Percentiles rank a stretch among this genome's conserved stretches.
Conservation (phyloP, 2,329 filamentous ascomycete species). For the Aspergillus costaricaensis region DNA sequence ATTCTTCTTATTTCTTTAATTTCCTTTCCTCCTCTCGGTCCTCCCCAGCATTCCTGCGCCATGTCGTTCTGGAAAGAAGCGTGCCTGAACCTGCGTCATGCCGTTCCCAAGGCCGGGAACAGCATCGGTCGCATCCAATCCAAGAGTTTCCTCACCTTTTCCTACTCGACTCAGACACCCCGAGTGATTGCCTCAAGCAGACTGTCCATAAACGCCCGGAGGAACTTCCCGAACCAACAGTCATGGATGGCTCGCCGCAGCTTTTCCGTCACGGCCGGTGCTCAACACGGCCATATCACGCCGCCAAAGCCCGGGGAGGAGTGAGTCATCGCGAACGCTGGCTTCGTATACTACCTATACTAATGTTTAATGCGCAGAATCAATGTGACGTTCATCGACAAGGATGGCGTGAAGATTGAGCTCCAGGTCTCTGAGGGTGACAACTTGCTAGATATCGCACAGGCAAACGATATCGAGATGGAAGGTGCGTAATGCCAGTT, state of each 20-base stretch:
- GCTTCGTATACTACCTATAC: neutral
- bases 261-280: conserved; percentile 66
- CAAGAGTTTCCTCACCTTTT: conserved; percentile 29
- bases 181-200: conserved; percentile 18
- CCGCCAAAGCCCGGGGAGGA: conserved; percentile 90
- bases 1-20: neutral
- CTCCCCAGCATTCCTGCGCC: conserved; percentile 7
- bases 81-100: conserved; percentile 40
- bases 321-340: conserved; percentile 53
- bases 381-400: conserved; percentile 89
- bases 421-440: conserved; percentile 82
- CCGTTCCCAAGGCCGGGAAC: conserved; percentile 61
- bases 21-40: conserved; percentile 4
- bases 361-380: conserved; percentile 57
- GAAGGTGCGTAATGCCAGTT: conserved; percentile 60
- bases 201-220: conserved; percentile 15
- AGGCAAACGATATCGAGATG: conserved; percentile 95
- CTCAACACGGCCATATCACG: conserved; percentile 75
- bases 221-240: conserved; percentile 12
- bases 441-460: conserved; percentile 92
- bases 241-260: conserved; percentile 41
- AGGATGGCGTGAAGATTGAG: conserved; percentile 74
- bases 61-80: conserved; percentile 41
- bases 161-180: conserved; percentile 25
- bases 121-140: conserved; percentile 29